Conservation (phyloP, 2,329 filamentous ascomycete genomes). For the Colletotrichum plurivorum region DNA sequence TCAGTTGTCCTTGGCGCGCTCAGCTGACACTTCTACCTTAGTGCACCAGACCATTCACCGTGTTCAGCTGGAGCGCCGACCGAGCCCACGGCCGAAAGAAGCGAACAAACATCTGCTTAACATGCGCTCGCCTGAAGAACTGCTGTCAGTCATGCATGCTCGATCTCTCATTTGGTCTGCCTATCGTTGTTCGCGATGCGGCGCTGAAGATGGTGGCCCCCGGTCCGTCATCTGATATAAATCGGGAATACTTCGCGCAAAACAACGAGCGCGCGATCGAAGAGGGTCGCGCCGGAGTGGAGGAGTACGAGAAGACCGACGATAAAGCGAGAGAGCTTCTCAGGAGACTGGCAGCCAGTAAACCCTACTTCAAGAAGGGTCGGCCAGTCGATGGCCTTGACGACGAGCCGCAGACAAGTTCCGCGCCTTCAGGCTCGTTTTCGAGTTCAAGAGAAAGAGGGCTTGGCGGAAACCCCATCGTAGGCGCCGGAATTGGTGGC, state of each 20-base stretch:
- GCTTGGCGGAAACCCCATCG: constrained; percentile 59
- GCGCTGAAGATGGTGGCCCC: constrained; percentile 98
- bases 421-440: constrained; percentile 45
- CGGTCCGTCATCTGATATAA: constrained; percentile 91
- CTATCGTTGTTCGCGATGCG: constrained; percentile 94
- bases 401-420: constrained; percentile 44
- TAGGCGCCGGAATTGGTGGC: constrained; percentile 71
- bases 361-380: constrained; percentile 95
- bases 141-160: constrained; percentile 99
- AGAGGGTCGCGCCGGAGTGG: constrained; percentile 86
- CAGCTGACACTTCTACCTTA: constrained; percentile 44
- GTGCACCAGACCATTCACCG: constrained; percentile 95
- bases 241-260: constrained; percentile 97
- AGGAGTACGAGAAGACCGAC: constrained; percentile 96
- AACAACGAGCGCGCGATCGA: constrained; percentile 97
- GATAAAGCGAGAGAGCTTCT: constrained; percentile 94
- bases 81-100: constrained; percentile 90
- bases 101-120: constrained; percentile 94
- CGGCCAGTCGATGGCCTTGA: constrained; percentile 76
- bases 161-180: constrained; percentile 94
- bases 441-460: constrained; percentile 41
- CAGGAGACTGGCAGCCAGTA: constrained; percentile 87
- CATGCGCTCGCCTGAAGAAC: constrained; percentile 97
- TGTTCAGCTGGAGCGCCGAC: constrained; percentile 95
- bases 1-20: neutral